These are phyloP conservation scores for Xylaria bambusicola DNA, from an alignment of 495 filamentous ascomycete species.

Conservation along the genomic window DNA sequence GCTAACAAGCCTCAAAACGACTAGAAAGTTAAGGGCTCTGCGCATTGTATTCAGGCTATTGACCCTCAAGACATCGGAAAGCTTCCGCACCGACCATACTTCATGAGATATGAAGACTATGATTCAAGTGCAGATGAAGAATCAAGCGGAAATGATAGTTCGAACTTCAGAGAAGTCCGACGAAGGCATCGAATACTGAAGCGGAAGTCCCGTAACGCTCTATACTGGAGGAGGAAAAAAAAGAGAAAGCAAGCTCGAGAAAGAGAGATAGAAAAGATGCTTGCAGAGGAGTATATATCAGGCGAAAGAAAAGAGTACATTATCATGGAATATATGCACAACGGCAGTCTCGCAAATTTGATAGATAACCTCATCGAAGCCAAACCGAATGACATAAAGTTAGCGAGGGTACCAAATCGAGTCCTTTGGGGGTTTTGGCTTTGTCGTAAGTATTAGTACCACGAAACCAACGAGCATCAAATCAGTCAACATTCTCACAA, in stretches of 20 bases:
- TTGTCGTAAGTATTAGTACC: slow-evolving; percentile 4
- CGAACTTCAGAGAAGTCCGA: neutral
- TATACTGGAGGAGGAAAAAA: neutral
- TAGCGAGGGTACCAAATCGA: slow-evolving; percentile 11
- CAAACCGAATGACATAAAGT: neutral
- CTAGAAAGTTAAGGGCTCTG: slow-evolving; percentile 16
- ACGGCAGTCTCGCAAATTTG: slow-evolving; percentile 7
- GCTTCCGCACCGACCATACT: neutral
- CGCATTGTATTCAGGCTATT: slow-evolving; percentile 8
- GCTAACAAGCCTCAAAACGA: neutral
- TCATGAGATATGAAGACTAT: neutral
- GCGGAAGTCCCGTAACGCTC: neutral
- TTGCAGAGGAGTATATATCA: neutral
- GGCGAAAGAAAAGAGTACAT: slow-evolving; percentile 5
- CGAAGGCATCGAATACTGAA: neutral
- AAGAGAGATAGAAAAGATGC: neutral
- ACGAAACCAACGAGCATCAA: neutral
- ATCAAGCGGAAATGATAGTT: slow-evolving; percentile 19
- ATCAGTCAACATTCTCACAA: neutral
- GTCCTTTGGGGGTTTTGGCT: slow-evolving; percentile 21
- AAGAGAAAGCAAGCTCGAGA: neutral
- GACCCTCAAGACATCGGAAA: neutral
- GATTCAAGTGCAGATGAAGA: slow-evolving; percentile 15
- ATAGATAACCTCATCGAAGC: neutral
- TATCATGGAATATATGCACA: slow-evolving; percentile 17